phyloP scores from a whole-genome alignment of 805 yeast genomes.

The Tetrapisispora nanseiensis region DNA sequence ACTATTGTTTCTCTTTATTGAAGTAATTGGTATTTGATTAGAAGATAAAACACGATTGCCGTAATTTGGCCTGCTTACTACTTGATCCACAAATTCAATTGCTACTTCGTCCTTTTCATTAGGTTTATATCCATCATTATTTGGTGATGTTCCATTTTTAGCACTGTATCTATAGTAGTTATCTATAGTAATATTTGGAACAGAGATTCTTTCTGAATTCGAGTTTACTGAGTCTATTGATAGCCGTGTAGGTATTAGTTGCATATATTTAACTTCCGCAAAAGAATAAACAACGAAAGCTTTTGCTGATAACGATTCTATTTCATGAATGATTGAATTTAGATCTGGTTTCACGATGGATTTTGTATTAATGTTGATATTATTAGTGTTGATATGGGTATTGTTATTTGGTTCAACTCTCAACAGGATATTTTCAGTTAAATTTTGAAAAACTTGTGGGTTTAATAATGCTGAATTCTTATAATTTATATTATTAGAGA shows the following conservation, averaged over 20 bases:
- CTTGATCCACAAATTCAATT: constrained; percentile 23
- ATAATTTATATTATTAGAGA: constrained; percentile 17
- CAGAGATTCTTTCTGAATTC: constrained; percentile 26
- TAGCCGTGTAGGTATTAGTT: constrained; percentile 48
- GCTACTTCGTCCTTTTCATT: constrained; percentile 18
- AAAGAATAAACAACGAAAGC: constrained; percentile 81
- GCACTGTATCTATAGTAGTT: constrained; percentile 8
- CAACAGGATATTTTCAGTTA: constrained; percentile 26
- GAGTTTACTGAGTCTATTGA: not conserved
- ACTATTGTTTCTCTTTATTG: constrained; percentile 4
- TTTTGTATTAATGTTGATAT: not conserved
- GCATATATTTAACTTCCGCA: constrained; percentile 86
- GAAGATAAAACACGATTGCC: not conserved
- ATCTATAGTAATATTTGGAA: constrained; percentile 18
- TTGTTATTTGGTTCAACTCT: constrained; percentile 15
- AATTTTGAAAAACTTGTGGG: constrained; percentile 22
- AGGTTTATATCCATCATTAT: not conserved
- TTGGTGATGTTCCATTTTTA: not conserved
- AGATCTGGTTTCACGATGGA: constrained; percentile 11
- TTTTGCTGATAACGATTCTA: constrained; percentile 77
- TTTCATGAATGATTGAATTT: constrained; percentile 31
- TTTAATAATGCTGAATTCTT: constrained; percentile 16
- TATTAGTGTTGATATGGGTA: not conserved
- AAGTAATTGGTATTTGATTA: not conserved
- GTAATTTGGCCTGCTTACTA: not conserved